Evolutionary conservation across 2,329 filamentous ascomycete species (phyloP).

Genomic region (Fusarium pseudocircinatum): DNA sequence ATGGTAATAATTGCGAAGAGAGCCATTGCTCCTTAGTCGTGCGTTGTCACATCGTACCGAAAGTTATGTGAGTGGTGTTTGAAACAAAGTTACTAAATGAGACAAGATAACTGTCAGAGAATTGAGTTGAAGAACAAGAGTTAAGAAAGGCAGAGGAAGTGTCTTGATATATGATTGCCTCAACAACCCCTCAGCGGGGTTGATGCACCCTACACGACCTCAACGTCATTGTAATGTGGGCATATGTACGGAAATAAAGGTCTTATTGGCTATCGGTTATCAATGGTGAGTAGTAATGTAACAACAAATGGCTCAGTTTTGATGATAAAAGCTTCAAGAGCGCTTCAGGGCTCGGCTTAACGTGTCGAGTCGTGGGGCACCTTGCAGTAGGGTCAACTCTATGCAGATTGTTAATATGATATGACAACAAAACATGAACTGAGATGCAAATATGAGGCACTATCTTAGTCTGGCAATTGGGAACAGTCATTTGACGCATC

Average conservation of each 20-base stretch:
- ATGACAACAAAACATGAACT: background rate
- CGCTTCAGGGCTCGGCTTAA: background rate
- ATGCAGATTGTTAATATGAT: background rate
- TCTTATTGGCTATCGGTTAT: conserved; percentile 33
- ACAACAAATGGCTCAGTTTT: conserved; percentile 5
- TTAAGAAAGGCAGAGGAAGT: background rate
- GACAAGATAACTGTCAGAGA: background rate
- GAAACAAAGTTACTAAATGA: background rate
- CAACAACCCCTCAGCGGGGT: conserved; percentile 38
- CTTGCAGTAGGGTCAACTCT: conserved; percentile 19
- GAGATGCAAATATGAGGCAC: background rate
- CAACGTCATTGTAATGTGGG: conserved; percentile 35
- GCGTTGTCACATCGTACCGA: conserved; percentile 43
- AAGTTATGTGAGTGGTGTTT: background rate
- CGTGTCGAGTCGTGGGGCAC: conserved; percentile 6
- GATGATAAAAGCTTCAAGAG: background rate
- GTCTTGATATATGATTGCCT: conserved; percentile 28
- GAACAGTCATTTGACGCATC: background rate
- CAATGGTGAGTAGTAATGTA: conserved; percentile 13
- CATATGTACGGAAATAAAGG: background rate
- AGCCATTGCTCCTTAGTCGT: conserved; percentile 38
- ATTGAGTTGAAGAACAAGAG: conserved; percentile 4
- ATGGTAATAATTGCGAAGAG: conserved; percentile 41
- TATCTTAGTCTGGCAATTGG: background rate
- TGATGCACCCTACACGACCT: conserved; percentile 3